Evolutionary conservation across 441 rosid genomes (phyloP), one percentile per base, ranked within the genome.

Genomic region (Gossypium davidsonii): DNA sequence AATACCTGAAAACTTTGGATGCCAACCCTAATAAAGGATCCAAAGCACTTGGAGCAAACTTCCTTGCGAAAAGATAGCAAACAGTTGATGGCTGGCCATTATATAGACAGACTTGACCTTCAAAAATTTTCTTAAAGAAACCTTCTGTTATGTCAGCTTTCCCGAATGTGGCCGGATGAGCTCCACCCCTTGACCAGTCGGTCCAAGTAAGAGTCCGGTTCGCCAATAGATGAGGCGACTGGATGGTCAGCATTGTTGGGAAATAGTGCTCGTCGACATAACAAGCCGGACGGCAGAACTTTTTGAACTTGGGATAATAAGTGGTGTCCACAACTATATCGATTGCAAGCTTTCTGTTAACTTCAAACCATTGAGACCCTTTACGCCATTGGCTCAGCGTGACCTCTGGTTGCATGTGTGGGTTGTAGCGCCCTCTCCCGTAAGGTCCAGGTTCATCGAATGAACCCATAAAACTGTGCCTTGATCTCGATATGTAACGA

Each of bases 301-400:
- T 82, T 74, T 79, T 82, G 85, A 90, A 94, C 76, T 90, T 92
- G 3, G 97, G 97, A 64, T 92, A 85, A 80, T 85, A 94, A 2
- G 53, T 80, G 53, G 75, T 65, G 76, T 94, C 98, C 63, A 76
- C 82, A 34, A 94, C 71, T 66, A 94, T 88, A 59, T 79, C 78
- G 6, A 85, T 5, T 51, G 97, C 99, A 1, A 94, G 89, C 74
- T 73, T 77, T 25, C 98, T 77, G 60, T 87, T 83, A 9, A 91
- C 80, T 77, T 92, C 96, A 66, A 94, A 92, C 98, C 98, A 94
- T 63, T 94, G 99, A 55, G 99, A 83, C 37, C 99, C 99, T 82
- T 94, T 94, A 6, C 96, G 88, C 99, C 99, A 94, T 61, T 92
- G 92, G 71, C 77, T 70, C 18, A 90, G 82, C 7, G 76, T 86